Evolutionary conservation across 2,329 filamentous ascomycete species (phyloP).

Genomic region (Fusarium globosum): DNA sequence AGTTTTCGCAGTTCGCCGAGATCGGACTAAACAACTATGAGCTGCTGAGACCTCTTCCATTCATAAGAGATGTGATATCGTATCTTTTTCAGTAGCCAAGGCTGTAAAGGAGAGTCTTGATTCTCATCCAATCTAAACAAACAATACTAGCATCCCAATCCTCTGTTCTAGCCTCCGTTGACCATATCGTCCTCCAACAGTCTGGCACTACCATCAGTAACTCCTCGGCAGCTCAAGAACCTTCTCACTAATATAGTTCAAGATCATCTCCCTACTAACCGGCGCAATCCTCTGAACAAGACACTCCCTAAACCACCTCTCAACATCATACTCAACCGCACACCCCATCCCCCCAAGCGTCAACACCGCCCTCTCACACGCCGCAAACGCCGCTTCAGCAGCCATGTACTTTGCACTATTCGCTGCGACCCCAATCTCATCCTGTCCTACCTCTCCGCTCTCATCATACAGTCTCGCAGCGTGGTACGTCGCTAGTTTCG

Average conservation of each 20-base stretch:
- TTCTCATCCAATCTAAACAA: neutral
- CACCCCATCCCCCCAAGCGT: constrained; percentile 74
- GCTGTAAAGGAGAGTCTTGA: rapidly evolving
- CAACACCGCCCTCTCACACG: constrained; percentile 70
- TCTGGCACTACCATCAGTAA: constrained; percentile 59
- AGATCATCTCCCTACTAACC: constrained; percentile 77
- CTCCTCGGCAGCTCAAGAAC: constrained; percentile 74
- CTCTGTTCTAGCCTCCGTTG: neutral
- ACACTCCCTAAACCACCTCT: constrained; percentile 73
- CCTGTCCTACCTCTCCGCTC: constrained; percentile 61
- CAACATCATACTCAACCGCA: constrained; percentile 72
- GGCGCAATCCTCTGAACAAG: constrained; percentile 73
- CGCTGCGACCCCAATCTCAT: constrained; percentile 71
- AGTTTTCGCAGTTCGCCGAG: neutral
- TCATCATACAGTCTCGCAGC: constrained; percentile 71
- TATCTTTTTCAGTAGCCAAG: rapidly evolving
- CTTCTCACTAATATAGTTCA: constrained; percentile 78
- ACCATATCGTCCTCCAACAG: neutral
- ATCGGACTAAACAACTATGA: neutral
- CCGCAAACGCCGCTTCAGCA: constrained; percentile 71
- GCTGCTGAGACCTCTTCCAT: neutral
- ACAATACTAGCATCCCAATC: no score
- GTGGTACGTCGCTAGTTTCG: constrained; percentile 73
- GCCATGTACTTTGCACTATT: constrained; percentile 79
- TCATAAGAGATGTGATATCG: neutral